A percentile compares a stretch with the other conserved stretches of the same genome.
These are phyloP conservation scores for Royoungia palumana DNA, from an alignment of 768 basidiomycete genomes.

Conservation along the genomic window DNA sequence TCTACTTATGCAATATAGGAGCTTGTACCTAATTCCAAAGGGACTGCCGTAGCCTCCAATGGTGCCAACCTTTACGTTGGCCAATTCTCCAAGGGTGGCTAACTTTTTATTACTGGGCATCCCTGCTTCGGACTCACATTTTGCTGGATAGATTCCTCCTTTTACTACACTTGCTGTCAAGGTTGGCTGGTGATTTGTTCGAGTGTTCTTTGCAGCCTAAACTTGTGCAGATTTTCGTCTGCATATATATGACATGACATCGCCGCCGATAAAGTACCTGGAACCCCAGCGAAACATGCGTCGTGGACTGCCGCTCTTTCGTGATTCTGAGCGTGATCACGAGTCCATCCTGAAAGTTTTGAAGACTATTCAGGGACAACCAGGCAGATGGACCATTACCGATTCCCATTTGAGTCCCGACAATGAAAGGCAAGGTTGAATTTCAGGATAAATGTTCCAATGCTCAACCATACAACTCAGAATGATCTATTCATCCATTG, in stretches of 20 bases:
- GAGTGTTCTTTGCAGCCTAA: neutral
- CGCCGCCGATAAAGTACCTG: conserved; percentile 35
- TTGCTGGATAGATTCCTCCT: conserved; percentile 64
- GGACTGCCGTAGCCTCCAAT: conserved; percentile 75
- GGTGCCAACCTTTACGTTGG: conserved; percentile 77
- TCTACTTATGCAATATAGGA: conserved; percentile 40
- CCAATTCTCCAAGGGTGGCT: conserved; percentile 71
- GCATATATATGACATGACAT: conserved; percentile 80
- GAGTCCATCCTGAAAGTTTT: conserved; percentile 46
- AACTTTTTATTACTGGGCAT: neutral
- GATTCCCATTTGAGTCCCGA: conserved; percentile 89
- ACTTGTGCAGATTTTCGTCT: conserved; percentile 70
- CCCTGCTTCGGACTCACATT: conserved; percentile 1
- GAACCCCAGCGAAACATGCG: conserved; percentile 12
- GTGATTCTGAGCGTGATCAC: conserved; percentile 40
- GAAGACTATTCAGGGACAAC: conserved; percentile 70
- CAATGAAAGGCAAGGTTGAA: conserved; percentile 64
- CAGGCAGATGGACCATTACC: conserved; percentile 90
- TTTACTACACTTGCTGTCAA: conserved; percentile 92
- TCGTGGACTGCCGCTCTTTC: conserved; percentile 15
- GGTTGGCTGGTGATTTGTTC: conserved; percentile 39
- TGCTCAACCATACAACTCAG: conserved; percentile 36
- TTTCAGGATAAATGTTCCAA: conserved; percentile 47
- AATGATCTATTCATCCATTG: conserved; percentile 92
- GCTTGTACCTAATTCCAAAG: conserved; percentile 74